A percentile compares a stretch with the other conserved stretches of the same genome.
phyloP scores from a whole-genome alignment of 116 monocot species.

The Phalaenopsis hybrid region DNA sequence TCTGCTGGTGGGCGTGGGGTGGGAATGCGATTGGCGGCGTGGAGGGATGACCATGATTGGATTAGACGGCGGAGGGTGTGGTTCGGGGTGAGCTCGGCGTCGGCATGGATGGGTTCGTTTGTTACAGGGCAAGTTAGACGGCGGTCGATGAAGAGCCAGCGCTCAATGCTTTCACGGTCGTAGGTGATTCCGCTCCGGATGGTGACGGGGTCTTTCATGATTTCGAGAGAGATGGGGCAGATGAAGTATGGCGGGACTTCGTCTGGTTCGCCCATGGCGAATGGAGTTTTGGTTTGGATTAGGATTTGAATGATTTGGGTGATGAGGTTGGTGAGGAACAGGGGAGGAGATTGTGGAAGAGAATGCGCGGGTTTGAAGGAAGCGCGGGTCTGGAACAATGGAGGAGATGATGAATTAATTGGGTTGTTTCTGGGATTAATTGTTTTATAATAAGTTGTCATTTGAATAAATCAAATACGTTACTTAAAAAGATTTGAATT shows the following conservation, averaged over 20 bases:
- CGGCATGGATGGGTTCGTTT: conserved; percentile 28
- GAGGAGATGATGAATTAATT: no score
- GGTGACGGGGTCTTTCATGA: conserved; percentile 84
- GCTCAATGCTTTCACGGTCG: conserved; percentile 74
- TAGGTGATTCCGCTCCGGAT: conserved; percentile 80
- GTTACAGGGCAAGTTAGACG: conserved; percentile 54
- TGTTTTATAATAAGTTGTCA: no score
- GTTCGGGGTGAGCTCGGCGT: conserved; percentile 50
- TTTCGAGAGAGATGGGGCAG: conserved; percentile 74
- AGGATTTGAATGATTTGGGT: no score
- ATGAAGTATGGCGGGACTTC: conserved; percentile 27
- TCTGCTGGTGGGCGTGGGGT: conserved; percentile 59
- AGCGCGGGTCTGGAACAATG: no score
- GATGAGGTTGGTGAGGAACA: no score
- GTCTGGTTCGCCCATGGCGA: no score
- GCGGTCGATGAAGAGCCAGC: conserved; percentile 45
- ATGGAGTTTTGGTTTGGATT: no score
- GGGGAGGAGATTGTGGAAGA: no score
- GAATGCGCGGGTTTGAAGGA: no score
- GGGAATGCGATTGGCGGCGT: conserved; percentile 66
- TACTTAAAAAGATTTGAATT: no score
- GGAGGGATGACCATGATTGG: conserved; percentile 66
- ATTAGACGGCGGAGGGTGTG: conserved; percentile 84
- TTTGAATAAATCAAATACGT: no score
- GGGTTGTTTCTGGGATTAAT: no score